Conservation (phyloP, 2,329 filamentous ascomycete genomes). For the Pseudogymnoascus pannorum region DNA sequence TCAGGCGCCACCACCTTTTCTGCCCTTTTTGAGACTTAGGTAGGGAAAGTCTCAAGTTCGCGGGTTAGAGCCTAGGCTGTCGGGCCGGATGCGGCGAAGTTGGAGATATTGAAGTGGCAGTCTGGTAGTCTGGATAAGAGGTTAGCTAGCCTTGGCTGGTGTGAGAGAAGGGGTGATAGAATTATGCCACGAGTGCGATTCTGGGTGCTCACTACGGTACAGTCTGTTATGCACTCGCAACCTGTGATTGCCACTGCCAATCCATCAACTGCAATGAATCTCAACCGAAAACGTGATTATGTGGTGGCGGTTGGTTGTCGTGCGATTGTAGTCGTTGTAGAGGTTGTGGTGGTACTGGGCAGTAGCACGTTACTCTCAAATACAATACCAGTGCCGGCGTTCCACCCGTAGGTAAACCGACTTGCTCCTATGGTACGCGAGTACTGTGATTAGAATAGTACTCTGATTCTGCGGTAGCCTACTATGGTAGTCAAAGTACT, state of each 20-base stretch:
- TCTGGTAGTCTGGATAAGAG: no score
- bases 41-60: neutral
- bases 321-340: no score
- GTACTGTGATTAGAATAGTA: neutral
- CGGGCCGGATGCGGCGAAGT: neutral
- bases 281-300: no score
- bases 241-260: neutral
- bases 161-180: neutral
- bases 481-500: neutral
- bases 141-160: neutral
- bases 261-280: no score
- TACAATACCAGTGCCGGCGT: neutral
- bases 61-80: neutral
- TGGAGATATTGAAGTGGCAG: neutral
- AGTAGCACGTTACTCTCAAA: neutral
- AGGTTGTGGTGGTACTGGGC: neutral
- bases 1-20: neutral
- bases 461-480: neutral
- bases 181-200: neutral
- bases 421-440: no score
- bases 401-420: neutral
- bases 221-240: neutral
- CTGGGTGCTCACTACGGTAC: neutral
- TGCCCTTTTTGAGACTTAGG: neutral
- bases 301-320: neutral